Conservation (phyloP, 345 rosid species). For the Pistacia atlantica region DNA sequence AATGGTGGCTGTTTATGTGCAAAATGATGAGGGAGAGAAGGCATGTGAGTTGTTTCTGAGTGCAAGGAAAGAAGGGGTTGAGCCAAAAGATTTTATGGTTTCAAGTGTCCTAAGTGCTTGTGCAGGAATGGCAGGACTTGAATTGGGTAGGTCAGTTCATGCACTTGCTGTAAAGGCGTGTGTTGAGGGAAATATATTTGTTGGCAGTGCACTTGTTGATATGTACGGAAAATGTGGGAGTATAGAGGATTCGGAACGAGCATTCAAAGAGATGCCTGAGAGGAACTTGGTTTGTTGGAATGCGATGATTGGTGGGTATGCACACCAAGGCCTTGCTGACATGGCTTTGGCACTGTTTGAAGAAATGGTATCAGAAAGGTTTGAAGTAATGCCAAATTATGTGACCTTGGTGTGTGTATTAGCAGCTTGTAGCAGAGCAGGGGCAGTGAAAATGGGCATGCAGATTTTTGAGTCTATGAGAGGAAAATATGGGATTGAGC, state of each 20-base stretch:
- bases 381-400: conserved; percentile 54
- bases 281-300: conserved; percentile 78
- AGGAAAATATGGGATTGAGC: conserved; percentile 54
- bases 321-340: conserved; percentile 71
- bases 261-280: conserved; percentile 59
- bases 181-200: conserved; percentile 57
- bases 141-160: conserved; percentile 69
- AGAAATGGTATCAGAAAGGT: conserved; percentile 43
- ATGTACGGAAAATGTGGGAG: conserved; percentile 98
- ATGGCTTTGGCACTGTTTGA: conserved; percentile 60
- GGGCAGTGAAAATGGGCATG: conserved; percentile 63
- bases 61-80: conserved; percentile 55
- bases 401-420: conserved; percentile 75
- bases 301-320: conserved; percentile 73
- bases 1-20: conserved; percentile 62
- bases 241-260: conserved; percentile 53
- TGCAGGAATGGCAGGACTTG: conserved; percentile 70
- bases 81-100: conserved; percentile 68
- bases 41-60: conserved; percentile 50
- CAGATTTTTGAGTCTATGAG: conserved; percentile 67
- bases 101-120: conserved; percentile 71
- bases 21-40: conserved; percentile 74
- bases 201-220: conserved; percentile 79
- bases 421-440: conserved; percentile 89
- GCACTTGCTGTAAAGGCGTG: conserved; percentile 76